Evolutionary conservation across 73 alveolate species (phyloP), one percentile per base, ranked within the genome.

Genomic region (Symbiodinium pilosum): DNA sequence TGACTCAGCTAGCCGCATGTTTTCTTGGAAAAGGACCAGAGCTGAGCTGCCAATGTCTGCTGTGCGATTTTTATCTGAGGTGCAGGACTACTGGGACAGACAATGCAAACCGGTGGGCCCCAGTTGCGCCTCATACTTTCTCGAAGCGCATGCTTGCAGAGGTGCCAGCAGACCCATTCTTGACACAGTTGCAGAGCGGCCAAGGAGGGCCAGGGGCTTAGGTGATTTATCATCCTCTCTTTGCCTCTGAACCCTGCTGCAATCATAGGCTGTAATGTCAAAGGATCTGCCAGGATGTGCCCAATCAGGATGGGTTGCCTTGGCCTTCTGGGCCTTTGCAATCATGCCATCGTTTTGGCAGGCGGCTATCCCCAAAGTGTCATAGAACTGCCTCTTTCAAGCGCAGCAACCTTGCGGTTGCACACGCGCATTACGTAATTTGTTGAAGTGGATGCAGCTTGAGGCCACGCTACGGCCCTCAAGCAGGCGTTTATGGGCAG

Each of bases 21-120:
- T n/a, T 73, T 30, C 11, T 11, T 2, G 44, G 44, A 2, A 14
- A 14, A 41, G 36, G 81, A n/a, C n/a, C n/a, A n/a, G n/a, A n/a
- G n/a, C n/a, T n/a, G n/a, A n/a, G n/a, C n/a, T n/a, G n/a, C n/a
- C n/a, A n/a, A n/a, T n/a, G n/a, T n/a, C n/a, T n/a, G n/a, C n/a
- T n/a, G n/a, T n/a, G n/a, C n/a, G n/a, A 40, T 34, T 64, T 12
- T 9, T 84, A 34, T 43, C 38, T 39, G 86, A 87, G 94, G 86
- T 88, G 95, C 44, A 40, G 87, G 71, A 88, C 54, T 88, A 88
- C 47, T 88, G 95, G 95, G 95, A 88, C 68, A 87, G 18, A 26
- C 86, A 84, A 39, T 88, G 95, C 75, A 83, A 43, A 26, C 95
- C 43, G 34, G 95, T 41, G 95, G 69, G 86, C 86, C 86, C 26